These are phyloP conservation scores for Monosporascus sp. DNA, from an alignment of 2,329 filamentous ascomycete species.

Conservation along the genomic window DNA sequence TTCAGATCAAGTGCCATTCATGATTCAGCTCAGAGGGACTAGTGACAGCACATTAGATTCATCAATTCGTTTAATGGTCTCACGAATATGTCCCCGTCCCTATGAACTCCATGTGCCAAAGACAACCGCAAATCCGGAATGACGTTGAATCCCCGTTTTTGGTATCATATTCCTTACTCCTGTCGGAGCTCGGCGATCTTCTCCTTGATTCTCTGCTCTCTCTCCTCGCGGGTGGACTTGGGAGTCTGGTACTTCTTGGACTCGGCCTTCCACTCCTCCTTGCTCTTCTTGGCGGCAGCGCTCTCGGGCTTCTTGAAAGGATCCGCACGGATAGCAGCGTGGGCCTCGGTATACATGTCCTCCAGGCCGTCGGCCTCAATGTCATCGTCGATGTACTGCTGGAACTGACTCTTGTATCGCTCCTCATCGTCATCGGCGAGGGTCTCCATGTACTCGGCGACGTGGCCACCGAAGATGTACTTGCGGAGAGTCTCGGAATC, in stretches of 20 bases:
- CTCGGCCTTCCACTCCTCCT: conserved; percentile 95
- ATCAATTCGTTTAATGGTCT: conserved; percentile 24
- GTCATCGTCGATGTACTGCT: conserved; percentile 95
- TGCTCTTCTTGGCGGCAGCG: conserved; percentile 82
- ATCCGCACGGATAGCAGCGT: conserved; percentile 95
- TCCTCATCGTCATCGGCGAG: conserved; percentile 99
- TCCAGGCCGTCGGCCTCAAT: conserved; percentile 94
- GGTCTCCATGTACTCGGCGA: conserved; percentile 99
- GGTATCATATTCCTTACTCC: conserved; percentile 31
- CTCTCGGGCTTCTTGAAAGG: conserved; percentile 87
- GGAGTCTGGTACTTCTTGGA: conserved; percentile 77
- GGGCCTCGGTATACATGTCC: conserved; percentile 92
- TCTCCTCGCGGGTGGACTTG: conserved; percentile 83
- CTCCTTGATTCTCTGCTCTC: conserved; percentile 75
- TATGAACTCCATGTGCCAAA: conserved; percentile 27
- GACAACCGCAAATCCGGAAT: conserved; percentile 24
- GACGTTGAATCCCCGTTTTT: conserved; percentile 16
- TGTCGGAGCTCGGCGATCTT: conserved; percentile 80
- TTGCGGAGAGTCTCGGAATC: conserved; percentile 94
- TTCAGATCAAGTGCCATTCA: neutral
- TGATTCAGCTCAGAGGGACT: neutral
- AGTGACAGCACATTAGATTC: conserved; percentile 20
- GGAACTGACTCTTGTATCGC: conserved; percentile 98
- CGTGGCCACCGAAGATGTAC: conserved; percentile 98
- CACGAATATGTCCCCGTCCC: conserved; percentile 20